Evolutionary conservation across 2,329 filamentous ascomycete genomes (phyloP), one percentile per base, ranked within the genome.

Genomic region (Fragosphaeria purpurea): DNA sequence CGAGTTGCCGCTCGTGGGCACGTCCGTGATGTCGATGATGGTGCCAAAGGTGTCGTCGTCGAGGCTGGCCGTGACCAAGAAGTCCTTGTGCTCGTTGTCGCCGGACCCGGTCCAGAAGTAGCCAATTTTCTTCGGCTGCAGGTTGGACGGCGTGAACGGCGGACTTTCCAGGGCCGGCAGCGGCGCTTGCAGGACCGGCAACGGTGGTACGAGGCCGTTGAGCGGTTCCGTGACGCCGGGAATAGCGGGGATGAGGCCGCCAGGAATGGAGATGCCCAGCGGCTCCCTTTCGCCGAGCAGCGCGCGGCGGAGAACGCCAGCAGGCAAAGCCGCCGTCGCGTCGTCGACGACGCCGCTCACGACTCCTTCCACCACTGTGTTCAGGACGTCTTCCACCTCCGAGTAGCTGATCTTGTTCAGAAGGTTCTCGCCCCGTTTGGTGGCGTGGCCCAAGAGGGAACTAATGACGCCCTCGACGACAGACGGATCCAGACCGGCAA

Each of bases 101-200:
- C 75, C 79, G 37, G 79, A 69, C 13, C 72, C 78, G 48, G 77
- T 80, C 77, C 77, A 82, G 65, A 82, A 81, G 63, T 81, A 81
- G 0, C 77, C 79, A 60, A 82, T 77, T 67, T 82, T 82, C 73
- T 82, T 82, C 33, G 79, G 79, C 65, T 75, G 76, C 60, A 82
- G 72, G 53, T 76, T 66, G 59, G 73, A 76, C 3, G 70, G 65
- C 9, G 65, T 67, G 53, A 80, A 80, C 6, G 72, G 73, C 7
- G 70, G 71, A 56, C 74, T 77, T 3, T 69, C 65, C n/a, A 81
- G 61, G 0, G 78, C 72, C 46, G 78, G 78, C n/a, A 75, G 79
- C 2, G 78, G 79, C 5, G 77, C 50, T 58, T 82, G 78, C 9
- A 83, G 63, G 50, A 82, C 74, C 4, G 79, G 78, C 32, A 81